Evolutionary conservation across 768 basidiomycete species (phyloP).

Genomic region (Pleurotus salmoneostramineus): DNA sequence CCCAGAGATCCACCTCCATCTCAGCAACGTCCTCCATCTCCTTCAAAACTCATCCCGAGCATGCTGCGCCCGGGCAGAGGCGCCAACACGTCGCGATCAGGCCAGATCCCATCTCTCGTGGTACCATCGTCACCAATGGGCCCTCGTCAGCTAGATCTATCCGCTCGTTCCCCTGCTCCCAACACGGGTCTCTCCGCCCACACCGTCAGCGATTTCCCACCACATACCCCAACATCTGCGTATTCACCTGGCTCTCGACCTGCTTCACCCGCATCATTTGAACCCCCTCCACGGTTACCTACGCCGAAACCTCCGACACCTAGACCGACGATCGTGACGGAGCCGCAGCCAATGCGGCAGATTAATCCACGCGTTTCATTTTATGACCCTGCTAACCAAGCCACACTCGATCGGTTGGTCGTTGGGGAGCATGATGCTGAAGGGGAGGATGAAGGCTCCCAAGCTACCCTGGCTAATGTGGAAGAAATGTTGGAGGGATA

Average conservation of each 20-base stretch:
- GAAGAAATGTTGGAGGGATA: conserved; percentile 99
- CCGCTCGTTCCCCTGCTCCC: conserved; percentile 7
- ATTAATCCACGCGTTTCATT: conserved; percentile 75
- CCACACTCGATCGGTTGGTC: conserved; percentile 65
- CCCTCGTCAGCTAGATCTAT: conserved; percentile 3
- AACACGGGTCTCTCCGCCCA: conserved; percentile 12
- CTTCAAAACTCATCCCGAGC: conserved; percentile 24
- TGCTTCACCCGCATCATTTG: conserved; percentile 21
- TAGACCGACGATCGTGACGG: conserved; percentile 26
- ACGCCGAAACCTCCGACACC: conserved; percentile 19
- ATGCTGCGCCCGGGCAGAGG: conserved; percentile 22
- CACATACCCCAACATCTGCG: conserved; percentile 14
- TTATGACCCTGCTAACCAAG: conserved; percentile 79
- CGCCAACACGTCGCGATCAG: conserved; percentile 38
- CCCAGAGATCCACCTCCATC: conserved; percentile 12
- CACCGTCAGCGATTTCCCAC: conserved; percentile 7
- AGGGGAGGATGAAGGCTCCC: conserved; percentile 68
- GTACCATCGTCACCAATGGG: conserved; percentile 12
- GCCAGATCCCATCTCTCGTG: conserved; percentile 24
- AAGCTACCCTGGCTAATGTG: conserved; percentile 84
- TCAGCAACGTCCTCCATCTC: conserved; percentile 26
- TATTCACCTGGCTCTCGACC: conserved; percentile 17
- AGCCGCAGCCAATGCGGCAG: conserved; percentile 41
- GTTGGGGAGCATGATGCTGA: conserved; percentile 44
- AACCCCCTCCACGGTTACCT: conserved; percentile 24